These are phyloP conservation scores for Aspergillus intermedius DNA, from an alignment of 2,329 filamentous ascomycete species.

Conservation along the genomic window DNA sequence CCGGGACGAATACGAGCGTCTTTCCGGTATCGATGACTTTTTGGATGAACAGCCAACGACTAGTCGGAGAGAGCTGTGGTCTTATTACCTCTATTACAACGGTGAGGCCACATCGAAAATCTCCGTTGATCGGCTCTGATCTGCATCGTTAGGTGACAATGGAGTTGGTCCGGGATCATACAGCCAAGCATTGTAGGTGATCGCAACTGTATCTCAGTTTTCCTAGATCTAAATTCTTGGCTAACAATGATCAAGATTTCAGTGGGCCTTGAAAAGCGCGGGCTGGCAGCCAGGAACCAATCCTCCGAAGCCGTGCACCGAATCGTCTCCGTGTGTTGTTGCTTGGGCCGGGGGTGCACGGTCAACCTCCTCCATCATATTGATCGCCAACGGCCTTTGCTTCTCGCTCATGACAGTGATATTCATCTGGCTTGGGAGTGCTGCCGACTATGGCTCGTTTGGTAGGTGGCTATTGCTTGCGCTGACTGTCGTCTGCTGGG, in stretches of 20 bases:
- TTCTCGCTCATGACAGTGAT: conserved; percentile 39
- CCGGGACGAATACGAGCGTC: conserved; percentile 25
- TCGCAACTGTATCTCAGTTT: not conserved
- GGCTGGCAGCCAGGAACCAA: conserved; percentile 34
- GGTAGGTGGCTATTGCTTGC: conserved; percentile 36
- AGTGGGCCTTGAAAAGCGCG: conserved; percentile 33
- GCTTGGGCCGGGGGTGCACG: conserved; percentile 33
- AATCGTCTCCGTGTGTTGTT: conserved; percentile 33
- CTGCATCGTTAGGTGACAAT: conserved; percentile 28
- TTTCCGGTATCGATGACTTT: conserved; percentile 33
- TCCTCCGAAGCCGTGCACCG: conserved; percentile 24
- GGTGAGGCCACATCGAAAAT: conserved; percentile 14
- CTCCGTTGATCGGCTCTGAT: not conserved
- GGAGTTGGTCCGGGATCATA: conserved; percentile 39
- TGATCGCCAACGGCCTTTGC: conserved; percentile 39
- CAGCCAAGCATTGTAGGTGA: conserved; percentile 31
- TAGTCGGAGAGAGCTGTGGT: conserved; percentile 36
- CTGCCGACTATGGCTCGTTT: conserved; percentile 39
- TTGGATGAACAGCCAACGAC: conserved; percentile 34
- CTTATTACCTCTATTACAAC: conserved; percentile 42
- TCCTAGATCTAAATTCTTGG: not conserved
- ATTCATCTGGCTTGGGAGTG: conserved; percentile 38
- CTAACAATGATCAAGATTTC: conserved; percentile 24
- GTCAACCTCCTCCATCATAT: conserved; percentile 33
- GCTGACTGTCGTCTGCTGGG: conserved; percentile 37